These are phyloP conservation scores for Sporothrix euskadiensis DNA, from an alignment of 2,329 filamentous ascomycete species.

Conservation along the genomic window DNA sequence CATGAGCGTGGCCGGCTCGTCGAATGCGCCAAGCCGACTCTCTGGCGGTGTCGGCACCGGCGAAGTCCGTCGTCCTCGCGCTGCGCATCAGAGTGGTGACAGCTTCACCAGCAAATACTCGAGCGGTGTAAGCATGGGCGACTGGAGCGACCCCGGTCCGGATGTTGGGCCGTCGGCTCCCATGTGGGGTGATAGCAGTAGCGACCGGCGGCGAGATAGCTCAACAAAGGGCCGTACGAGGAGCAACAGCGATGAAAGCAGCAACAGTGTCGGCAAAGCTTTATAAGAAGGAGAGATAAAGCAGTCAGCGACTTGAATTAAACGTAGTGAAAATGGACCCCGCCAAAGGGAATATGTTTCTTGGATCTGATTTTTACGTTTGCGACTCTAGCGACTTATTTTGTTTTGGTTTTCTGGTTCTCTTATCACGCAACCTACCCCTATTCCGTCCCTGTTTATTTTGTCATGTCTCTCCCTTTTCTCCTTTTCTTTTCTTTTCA, in stretches of 20 bases:
- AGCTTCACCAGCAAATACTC: constrained; percentile 52
- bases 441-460: background rate
- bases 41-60: constrained; percentile 32
- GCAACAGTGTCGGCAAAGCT: constrained; percentile 31
- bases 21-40: constrained; percentile 31
- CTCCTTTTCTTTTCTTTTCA: background rate
- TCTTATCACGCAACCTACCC: background rate
- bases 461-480: background rate
- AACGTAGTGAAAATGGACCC: background rate
- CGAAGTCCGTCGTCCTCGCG: constrained; percentile 37
- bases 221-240: constrained; percentile 33
- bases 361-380: background rate
- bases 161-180: constrained; percentile 49
- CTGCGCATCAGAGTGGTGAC: constrained; percentile 41
- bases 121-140: constrained; percentile 50
- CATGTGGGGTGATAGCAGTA: constrained; percentile 37
- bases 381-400: background rate
- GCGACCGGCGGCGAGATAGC: constrained; percentile 29
- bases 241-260: constrained; percentile 31
- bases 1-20: constrained; percentile 36
- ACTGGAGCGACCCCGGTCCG: constrained; percentile 57
- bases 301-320: too few relatives aligned
- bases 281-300: constrained; percentile 27
- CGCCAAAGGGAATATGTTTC: background rate
- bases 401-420: background rate